Conservation (phyloP, 805 yeast species). For the Debaryomyces castellii region DNA sequence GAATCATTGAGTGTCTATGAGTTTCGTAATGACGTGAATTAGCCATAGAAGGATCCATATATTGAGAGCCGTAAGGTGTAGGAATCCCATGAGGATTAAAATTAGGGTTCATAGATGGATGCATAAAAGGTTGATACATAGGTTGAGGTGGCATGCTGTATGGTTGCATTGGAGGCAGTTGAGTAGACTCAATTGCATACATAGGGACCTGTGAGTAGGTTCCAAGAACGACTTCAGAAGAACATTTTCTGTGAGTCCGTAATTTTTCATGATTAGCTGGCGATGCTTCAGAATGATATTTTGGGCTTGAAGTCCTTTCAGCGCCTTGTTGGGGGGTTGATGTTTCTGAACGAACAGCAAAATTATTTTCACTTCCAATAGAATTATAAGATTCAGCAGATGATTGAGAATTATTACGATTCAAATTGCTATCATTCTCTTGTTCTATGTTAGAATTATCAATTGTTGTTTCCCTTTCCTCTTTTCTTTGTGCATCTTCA, state of each 20-base stretch:
- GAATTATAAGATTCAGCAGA: constrained; percentile 26
- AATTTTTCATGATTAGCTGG: neutral
- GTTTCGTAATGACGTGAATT: neutral
- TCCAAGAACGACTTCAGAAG: neutral
- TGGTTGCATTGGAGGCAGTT: neutral
- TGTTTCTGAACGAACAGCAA: constrained; percentile 15
- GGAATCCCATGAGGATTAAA: neutral
- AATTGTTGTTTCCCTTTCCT: too few relatives aligned
- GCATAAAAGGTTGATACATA: neutral
- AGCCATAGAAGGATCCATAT: neutral
- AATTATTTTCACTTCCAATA: constrained; percentile 29
- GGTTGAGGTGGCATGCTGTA: neutral
- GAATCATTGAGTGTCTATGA: neutral
- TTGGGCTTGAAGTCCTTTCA: neutral
- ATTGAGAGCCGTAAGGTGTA: neutral
- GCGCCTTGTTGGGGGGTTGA: neutral
- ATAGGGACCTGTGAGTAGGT: neutral
- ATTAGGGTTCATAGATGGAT: neutral
- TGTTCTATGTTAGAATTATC: too few relatives aligned
- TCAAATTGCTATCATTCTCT: neutral
- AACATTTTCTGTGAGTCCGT: neutral
- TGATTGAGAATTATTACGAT: constrained; percentile 6
- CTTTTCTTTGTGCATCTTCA: too few relatives aligned
- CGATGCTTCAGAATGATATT: neutral
- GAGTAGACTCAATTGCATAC: neutral